Conservation (phyloP, 768 basidiomycete species). For the Tricholoma furcatifolium region DNA sequence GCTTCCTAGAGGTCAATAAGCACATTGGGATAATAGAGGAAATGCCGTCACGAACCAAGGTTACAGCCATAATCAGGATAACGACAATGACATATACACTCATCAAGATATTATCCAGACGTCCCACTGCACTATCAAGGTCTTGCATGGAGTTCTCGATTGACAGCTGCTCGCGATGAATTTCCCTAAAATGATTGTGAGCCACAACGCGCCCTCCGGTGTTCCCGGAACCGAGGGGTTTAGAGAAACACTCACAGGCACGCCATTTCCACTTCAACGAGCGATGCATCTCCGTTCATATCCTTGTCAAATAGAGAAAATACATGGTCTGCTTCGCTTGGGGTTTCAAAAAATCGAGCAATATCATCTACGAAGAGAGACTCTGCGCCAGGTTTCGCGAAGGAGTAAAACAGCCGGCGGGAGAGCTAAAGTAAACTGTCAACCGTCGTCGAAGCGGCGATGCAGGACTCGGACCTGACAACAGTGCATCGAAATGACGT, state of each 20-base stretch:
- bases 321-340: conserved; percentile 66
- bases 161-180: conserved; percentile 83
- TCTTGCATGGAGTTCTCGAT: conserved; percentile 87
- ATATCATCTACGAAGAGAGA: conserved; percentile 69
- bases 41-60: conserved; percentile 50
- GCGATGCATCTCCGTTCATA: conserved; percentile 66
- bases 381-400: conserved; percentile 58
- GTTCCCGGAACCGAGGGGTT: conserved; percentile 5
- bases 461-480: neutral
- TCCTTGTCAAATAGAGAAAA: conserved; percentile 72
- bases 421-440: conserved; percentile 55
- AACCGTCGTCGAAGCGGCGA: conserved; percentile 5
- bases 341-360: conserved; percentile 61
- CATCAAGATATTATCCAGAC: conserved; percentile 87
- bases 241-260: conserved; percentile 47
- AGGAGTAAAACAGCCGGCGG: conserved; percentile 84
- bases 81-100: conserved; percentile 70
- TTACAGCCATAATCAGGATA: conserved; percentile 79
- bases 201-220: neutral
- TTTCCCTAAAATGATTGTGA: conserved; percentile 45
- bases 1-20: conserved; percentile 48
- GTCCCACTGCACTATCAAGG: conserved; percentile 84
- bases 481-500: conserved; percentile 5
- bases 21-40: conserved; percentile 1
- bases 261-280: conserved; percentile 75